These are phyloP conservation scores for Mucor ambiguus DNA, from an alignment of 371 early-diverging fungal genomes.

Conservation along the genomic window DNA sequence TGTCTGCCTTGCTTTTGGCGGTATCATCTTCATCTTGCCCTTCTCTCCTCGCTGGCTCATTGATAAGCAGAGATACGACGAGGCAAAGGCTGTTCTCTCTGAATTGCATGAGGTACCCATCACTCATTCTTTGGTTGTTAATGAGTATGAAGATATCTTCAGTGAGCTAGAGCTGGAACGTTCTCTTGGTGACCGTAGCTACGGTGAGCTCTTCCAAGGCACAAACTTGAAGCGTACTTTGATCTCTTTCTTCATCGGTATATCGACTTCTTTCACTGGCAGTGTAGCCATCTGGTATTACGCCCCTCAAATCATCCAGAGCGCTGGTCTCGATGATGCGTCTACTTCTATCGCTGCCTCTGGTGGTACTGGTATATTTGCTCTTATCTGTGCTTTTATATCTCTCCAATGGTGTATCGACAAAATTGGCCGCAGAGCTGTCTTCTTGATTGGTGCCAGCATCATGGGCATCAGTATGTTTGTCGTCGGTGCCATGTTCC, in stretches of 20 bases:
- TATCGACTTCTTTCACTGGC: constrained; percentile 67
- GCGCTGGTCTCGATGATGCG: constrained; percentile 39
- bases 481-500: constrained; percentile 47
- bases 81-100: constrained; percentile 42
- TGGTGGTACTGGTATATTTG: constrained; percentile 43
- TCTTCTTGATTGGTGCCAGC: constrained; percentile 40
- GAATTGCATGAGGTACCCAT: constrained; percentile 37
- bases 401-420: constrained; percentile 60
- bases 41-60: constrained; percentile 65
- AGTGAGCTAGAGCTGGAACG: constrained; percentile 41
- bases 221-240: constrained; percentile 38
- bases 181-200: constrained; percentile 36
- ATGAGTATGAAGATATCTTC: constrained; percentile 42
- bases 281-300: constrained; percentile 61
- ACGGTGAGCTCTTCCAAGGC: constrained; percentile 40
- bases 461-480: constrained; percentile 47
- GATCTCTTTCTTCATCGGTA: constrained; percentile 48
- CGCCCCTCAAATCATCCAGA: constrained; percentile 43
- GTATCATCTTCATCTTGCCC: constrained; percentile 35
- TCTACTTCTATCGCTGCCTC: constrained; percentile 44
- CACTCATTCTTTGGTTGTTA: constrained; percentile 33
- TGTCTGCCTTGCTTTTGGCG: constrained; percentile 22
- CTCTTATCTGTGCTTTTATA: constrained; percentile 51
- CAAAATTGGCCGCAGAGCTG: constrained; percentile 42
- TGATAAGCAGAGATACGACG: constrained; percentile 40